These are phyloP conservation scores for Penicillium samsonianum DNA, from an alignment of 495 filamentous ascomycete species.

Conservation along the genomic window DNA sequence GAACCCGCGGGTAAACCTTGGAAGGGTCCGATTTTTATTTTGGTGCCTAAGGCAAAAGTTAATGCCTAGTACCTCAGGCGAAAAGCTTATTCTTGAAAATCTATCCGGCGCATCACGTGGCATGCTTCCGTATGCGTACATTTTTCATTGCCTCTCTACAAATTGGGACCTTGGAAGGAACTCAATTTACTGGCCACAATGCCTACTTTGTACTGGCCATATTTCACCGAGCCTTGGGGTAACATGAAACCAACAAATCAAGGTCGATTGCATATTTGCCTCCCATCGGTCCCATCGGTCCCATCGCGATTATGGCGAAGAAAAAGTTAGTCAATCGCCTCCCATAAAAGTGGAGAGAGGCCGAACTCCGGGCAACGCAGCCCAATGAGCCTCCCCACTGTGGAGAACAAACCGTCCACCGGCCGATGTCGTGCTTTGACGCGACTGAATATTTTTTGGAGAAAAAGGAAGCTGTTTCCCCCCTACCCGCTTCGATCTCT, in stretches of 20 bases:
- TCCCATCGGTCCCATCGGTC: too few species aligned
- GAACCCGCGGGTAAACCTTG: too few species aligned
- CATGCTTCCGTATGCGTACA: not conserved
- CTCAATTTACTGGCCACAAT: not conserved
- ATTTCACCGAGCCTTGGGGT: not conserved
- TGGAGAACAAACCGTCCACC: conserved; percentile 19
- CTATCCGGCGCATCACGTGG: not conserved
- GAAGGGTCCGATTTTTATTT: not conserved
- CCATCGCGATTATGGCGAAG: conserved; percentile 3
- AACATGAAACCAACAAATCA: not conserved
- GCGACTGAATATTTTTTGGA: conserved; percentile 11
- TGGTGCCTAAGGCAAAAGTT: not conserved
- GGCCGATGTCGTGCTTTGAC: conserved; percentile 28
- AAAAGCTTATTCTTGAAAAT: not conserved
- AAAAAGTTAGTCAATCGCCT: conserved; percentile 17
- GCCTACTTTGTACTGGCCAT: not conserved
- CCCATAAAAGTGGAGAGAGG: conserved; percentile 18
- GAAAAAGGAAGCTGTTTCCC: conserved; percentile 10
- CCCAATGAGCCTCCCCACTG: conserved; percentile 20
- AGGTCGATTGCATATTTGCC: not conserved
- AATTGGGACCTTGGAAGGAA: not conserved
- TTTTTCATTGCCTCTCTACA: not conserved
- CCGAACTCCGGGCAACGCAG: not conserved
- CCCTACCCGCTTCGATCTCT: not conserved
- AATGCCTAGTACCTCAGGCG: not conserved